Conservation (phyloP, 495 filamentous ascomycete genomes). For the Daldinia loculata region DNA sequence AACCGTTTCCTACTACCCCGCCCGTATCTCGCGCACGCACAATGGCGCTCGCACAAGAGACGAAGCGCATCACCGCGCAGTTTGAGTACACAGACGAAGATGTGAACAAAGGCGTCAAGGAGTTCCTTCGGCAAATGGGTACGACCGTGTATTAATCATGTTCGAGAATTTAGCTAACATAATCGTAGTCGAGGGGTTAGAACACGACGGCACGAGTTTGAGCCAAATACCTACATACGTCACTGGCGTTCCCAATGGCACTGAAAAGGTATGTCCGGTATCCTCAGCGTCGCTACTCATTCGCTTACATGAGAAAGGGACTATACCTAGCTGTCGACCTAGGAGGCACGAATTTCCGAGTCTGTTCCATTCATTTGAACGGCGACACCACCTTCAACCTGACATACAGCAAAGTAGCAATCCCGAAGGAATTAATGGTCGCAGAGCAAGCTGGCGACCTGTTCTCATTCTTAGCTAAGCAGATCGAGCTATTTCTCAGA, state of each 20-base stretch:
- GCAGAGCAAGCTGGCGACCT: slow-evolving; percentile 86
- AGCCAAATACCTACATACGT: slow-evolving; percentile 98
- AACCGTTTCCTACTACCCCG: slow-evolving; percentile 56
- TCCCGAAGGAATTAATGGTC: slow-evolving; percentile 89
- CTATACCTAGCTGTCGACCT: slow-evolving; percentile 96
- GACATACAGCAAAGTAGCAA: slow-evolving; percentile 89
- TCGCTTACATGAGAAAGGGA: slow-evolving; percentile 64
- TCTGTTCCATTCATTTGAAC: slow-evolving; percentile 91
- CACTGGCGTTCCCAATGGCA: slow-evolving; percentile 94
- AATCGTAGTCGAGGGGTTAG: slow-evolving; percentile 74
- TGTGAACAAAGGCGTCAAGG: slow-evolving; percentile 78
- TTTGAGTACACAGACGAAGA: slow-evolving; percentile 87
- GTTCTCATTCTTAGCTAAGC: slow-evolving; percentile 90
- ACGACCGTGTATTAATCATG: slow-evolving; percentile 42
- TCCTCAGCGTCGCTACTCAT: background rate
- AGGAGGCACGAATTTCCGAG: slow-evolving; percentile 96
- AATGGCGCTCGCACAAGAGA: slow-evolving; percentile 72
- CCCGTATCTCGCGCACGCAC: slow-evolving; percentile 57
- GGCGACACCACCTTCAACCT: slow-evolving; percentile 93
- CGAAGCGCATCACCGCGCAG: slow-evolving; percentile 78
- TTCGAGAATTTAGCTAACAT: slow-evolving; percentile 22
- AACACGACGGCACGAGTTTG: slow-evolving; percentile 79
- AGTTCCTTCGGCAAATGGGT: slow-evolving; percentile 88
- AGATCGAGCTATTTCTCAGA: slow-evolving; percentile 87
- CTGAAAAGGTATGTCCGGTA: slow-evolving; percentile 74